Conservation (phyloP, 495 filamentous ascomycete species). For the Lophiotrema nucula region DNA sequence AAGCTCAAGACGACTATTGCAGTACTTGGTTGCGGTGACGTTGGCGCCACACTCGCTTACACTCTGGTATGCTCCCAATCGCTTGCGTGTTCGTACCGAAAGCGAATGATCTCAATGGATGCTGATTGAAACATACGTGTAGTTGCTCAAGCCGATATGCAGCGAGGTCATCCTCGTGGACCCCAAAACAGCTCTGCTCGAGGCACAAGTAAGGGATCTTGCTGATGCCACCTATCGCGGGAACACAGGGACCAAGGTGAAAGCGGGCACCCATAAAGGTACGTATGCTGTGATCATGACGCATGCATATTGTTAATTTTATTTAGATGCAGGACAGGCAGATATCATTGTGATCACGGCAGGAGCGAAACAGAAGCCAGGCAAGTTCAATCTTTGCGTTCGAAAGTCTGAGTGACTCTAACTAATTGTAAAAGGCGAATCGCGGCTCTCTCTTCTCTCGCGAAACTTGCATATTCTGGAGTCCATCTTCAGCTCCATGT, state of each 20-base stretch:
- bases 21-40: slow-evolving; percentile 46
- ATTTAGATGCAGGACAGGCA: slow-evolving; percentile 47
- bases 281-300: no score
- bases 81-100: no score
- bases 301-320: no score
- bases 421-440: slow-evolving; percentile 39
- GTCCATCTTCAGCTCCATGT: slow-evolving; percentile 41
- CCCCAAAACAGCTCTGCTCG: slow-evolving; percentile 38
- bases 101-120: no score
- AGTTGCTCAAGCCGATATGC: slow-evolving; percentile 43
- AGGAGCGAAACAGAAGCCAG: slow-evolving; percentile 43
- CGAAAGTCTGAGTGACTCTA: neutral
- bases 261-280: slow-evolving; percentile 34
- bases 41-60: slow-evolving; percentile 47
- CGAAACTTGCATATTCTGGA: slow-evolving; percentile 46
- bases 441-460: slow-evolving; percentile 42
- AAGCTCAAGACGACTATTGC: slow-evolving; percentile 37
- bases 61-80: no score
- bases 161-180: slow-evolving; percentile 49
- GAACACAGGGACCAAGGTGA: slow-evolving; percentile 38
- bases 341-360: slow-evolving; percentile 51
- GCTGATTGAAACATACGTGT: no score
- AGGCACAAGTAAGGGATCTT: slow-evolving; percentile 50
- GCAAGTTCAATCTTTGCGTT: slow-evolving; percentile 4
- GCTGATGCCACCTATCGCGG: slow-evolving; percentile 44